Evolutionary conservation across 1,284 basidiomycete genomes (phyloP), one percentile per base, ranked within the genome.

Genomic region (Cryptococcus wingfieldii): DNA sequence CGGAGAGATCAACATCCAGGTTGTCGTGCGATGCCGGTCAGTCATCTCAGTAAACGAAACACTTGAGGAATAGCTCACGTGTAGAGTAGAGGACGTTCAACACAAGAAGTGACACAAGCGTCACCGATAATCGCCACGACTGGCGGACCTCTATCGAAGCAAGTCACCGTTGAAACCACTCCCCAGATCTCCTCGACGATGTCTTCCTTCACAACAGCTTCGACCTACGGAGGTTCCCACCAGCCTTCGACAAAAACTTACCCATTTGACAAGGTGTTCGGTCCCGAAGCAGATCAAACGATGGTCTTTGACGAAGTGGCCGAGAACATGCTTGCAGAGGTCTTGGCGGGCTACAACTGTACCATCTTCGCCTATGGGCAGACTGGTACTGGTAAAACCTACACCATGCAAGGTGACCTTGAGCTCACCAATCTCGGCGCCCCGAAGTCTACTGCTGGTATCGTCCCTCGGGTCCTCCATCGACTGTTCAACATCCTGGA

Each of bases 341-440:
- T 98, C 39, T 77, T 98, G 49, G 81, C 84, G 69, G 96, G 96
- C 4, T 99, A 97, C 80, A 98, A 98, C 70, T 98, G 96, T 72
- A 98, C 96, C 0, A 81, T 98, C 38, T 98, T 98, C 78, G 95
- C 95, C 3, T 99, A 99, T 71, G 96, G 96, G 3, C 96, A 98
- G 76, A 99, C 96, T 0, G 96, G 96, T 5, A 98, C 96, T 0
- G 96, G 96, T 16, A 99, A 99, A 80, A 98, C 96, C 87, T 88
- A 91, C 69, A 96, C 93, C 3, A 96, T 96, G 93, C 90, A 94
- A 75, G 93, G 93, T 27, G 90, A 96, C 71, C 79, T 96, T 27
- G 80, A 81, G 2, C 85, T 86, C 0, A 90, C 89, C 0, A 68
- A 75, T 1, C 84, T 89, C 0, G 88, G 89, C 19, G 92, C 90